Evolutionary conservation across 2,329 filamentous ascomycete genomes (phyloP).

Genomic region (Arachnopeziza araneosa): DNA sequence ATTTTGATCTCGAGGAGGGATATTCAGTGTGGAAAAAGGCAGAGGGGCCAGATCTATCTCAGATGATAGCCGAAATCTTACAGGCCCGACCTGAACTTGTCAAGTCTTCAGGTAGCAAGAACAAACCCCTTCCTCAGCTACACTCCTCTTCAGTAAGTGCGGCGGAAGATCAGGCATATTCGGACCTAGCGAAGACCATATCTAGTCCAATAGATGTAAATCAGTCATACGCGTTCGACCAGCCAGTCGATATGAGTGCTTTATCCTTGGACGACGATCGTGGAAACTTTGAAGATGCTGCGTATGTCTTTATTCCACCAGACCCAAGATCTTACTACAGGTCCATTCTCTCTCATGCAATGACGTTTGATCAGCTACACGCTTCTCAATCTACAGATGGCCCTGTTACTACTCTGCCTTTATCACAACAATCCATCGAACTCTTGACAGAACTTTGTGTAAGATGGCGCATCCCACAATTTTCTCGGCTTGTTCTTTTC

Average conservation of each 20-base stretch:
- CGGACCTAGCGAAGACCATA: slow-evolving; percentile 48
- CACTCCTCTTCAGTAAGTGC: slow-evolving; percentile 37
- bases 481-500: slow-evolving; percentile 72
- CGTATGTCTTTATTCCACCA: slow-evolving; percentile 84
- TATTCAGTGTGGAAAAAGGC: slow-evolving; percentile 87
- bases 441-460: slow-evolving; percentile 78
- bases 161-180: slow-evolving; percentile 39
- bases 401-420: slow-evolving; percentile 35
- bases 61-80: slow-evolving; percentile 89
- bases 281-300: slow-evolving; percentile 48
- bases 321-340: slow-evolving; percentile 81
- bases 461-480: slow-evolving; percentile 84
- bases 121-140: slow-evolving; percentile 54
- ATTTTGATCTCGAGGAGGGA: slow-evolving; percentile 85
- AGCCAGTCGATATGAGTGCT: slow-evolving; percentile 29
- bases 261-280: slow-evolving; percentile 27
- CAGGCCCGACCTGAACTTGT: slow-evolving; percentile 80
- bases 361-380: slow-evolving; percentile 59
- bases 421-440: slow-evolving; percentile 77
- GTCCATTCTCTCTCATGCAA: slow-evolving; percentile 70
- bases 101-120: slow-evolving; percentile 46
- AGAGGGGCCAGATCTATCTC: slow-evolving; percentile 81
- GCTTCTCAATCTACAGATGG: slow-evolving; percentile 43
- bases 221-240: slow-evolving; percentile 36
- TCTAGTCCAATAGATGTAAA: slow-evolving; percentile 39